phyloP scores from a whole-genome alignment of 306 rosid species.

The Vigna unguiculata region DNA sequence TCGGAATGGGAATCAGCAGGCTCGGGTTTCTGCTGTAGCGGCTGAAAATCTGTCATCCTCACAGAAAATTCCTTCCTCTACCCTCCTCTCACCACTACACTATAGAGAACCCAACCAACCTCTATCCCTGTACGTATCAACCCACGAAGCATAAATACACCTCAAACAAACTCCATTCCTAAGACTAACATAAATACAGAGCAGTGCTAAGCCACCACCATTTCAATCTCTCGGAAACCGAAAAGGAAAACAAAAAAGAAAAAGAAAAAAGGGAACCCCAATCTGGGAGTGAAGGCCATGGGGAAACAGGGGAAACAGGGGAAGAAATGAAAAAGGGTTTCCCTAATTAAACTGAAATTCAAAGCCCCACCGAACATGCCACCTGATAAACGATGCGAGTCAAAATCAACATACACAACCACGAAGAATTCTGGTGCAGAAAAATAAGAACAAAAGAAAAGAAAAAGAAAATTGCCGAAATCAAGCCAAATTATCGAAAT shows the following conservation, averaged over 20 bases:
- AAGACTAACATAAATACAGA: constrained; percentile 42
- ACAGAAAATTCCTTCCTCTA: constrained; percentile 40
- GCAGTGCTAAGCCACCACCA: constrained; percentile 52
- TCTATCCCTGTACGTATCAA: constrained; percentile 46
- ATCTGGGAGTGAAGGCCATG: constrained; percentile 48
- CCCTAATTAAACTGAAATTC: constrained; percentile 63
- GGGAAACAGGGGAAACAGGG: constrained; percentile 29
- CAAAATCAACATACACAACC: constrained; percentile 47
- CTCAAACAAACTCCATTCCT: constrained; percentile 48
- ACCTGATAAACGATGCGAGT: constrained; percentile 54
- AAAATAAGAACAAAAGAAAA: background rate
- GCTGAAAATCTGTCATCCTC: constrained; percentile 86
- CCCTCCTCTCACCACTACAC: constrained; percentile 45
- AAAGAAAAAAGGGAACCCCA: constrained; percentile 55
- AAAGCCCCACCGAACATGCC: constrained; percentile 58
- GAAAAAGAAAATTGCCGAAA: background rate
- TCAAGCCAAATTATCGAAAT: constrained; percentile 1
- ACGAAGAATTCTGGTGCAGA: background rate
- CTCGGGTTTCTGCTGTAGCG: constrained; percentile 94
- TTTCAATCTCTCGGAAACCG: constrained; percentile 58
- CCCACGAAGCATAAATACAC: constrained; percentile 43
- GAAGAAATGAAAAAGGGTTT: constrained; percentile 27
- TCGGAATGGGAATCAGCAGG: constrained; percentile 77
- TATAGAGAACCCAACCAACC: constrained; percentile 47
- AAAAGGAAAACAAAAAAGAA: constrained; percentile 55